phyloP scores from a whole-genome alignment of 163 green algal species.

The Chlamydomonas reinhardtii region DNA sequence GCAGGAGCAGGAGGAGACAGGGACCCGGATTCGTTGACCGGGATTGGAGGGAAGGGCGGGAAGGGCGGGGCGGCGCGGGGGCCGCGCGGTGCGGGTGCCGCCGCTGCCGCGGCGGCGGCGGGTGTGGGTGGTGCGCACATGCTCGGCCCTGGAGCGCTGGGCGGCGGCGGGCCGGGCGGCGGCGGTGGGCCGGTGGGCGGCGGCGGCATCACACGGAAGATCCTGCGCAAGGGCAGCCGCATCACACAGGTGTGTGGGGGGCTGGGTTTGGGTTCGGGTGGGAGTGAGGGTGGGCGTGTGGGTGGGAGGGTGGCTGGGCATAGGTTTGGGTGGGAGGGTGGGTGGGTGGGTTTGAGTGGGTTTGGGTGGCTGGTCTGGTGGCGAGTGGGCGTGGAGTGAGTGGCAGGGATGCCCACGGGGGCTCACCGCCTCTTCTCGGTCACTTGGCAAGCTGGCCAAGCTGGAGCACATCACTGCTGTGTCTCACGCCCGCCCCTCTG shows the following conservation, averaged over 20 bases:
- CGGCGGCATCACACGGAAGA: constrained; percentile 62
- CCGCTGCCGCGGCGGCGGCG: constrained; percentile 10
- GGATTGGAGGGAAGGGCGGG: not conserved
- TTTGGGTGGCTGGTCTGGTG: too few species aligned
- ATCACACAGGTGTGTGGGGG: constrained; percentile 46
- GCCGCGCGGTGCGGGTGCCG: constrained; percentile 7
- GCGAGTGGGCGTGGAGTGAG: too few species aligned
- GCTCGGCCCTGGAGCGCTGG: not conserved
- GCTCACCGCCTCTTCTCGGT: too few species aligned
- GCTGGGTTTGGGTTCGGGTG: too few species aligned
- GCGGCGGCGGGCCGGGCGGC: not conserved
- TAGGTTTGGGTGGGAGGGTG: too few species aligned
- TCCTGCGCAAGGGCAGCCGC: constrained; percentile 66
- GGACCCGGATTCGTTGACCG: constrained; percentile 28
- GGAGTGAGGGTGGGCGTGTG: too few species aligned
- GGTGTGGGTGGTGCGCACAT: constrained; percentile 24
- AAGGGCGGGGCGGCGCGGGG: not conserved
- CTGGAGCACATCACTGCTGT: too few species aligned
- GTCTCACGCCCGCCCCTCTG: too few species aligned
- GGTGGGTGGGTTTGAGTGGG: too few species aligned
- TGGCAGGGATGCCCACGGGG: too few species aligned
- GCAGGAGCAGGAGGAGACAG: not conserved
- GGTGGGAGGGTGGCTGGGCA: too few species aligned
- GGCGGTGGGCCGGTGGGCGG: constrained; percentile 6
- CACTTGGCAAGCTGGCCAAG: too few species aligned